phyloP scores from a whole-genome alignment of 768 basidiomycete species.

The Trametes cinnabarina region DNA sequence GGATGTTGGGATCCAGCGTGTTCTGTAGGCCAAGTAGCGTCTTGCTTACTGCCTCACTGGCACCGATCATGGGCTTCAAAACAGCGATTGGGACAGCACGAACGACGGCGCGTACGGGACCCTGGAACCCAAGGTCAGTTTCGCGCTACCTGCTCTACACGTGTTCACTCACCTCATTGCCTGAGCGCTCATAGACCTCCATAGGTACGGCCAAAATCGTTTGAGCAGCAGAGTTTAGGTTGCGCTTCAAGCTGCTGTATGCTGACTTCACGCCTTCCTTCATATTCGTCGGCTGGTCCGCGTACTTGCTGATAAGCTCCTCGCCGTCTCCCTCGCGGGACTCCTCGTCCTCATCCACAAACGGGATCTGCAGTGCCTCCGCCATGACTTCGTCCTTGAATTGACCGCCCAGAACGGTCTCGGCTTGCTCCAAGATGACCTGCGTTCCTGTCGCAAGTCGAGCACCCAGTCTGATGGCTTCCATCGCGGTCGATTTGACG shows the following conservation, averaged over 20 bases:
- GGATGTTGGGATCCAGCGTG: conserved; percentile 81
- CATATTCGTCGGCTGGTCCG: conserved; percentile 82
- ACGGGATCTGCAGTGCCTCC: conserved; percentile 53
- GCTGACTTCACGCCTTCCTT: conserved; percentile 87
- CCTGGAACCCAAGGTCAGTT: conserved; percentile 44
- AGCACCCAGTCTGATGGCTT: conserved; percentile 93
- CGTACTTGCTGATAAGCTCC: conserved; percentile 83
- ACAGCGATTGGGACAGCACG: conserved; percentile 98
- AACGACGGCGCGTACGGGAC: conserved; percentile 89
- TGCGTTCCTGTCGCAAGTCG: conserved; percentile 95
- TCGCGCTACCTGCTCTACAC: background rate
- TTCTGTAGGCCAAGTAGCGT: conserved; percentile 93
- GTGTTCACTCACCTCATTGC: conserved; percentile 67
- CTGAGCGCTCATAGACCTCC: conserved; percentile 96
- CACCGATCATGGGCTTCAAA: conserved; percentile 96
- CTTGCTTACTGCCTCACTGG: conserved; percentile 94
- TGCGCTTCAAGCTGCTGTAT: conserved; percentile 83
- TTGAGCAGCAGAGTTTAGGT: conserved; percentile 92
- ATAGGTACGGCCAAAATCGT: conserved; percentile 98
- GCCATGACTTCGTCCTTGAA: conserved; percentile 64
- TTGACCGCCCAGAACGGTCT: conserved; percentile 81
- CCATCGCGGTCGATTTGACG: conserved; percentile 90
- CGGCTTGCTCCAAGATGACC: conserved; percentile 94
- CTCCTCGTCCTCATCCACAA: conserved; percentile 29
- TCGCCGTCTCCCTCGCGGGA: conserved; percentile 44